Base-by-base conservation (phyloP, 768 basidiomycete genomes). In the Cubamyces lactineus region DNA sequence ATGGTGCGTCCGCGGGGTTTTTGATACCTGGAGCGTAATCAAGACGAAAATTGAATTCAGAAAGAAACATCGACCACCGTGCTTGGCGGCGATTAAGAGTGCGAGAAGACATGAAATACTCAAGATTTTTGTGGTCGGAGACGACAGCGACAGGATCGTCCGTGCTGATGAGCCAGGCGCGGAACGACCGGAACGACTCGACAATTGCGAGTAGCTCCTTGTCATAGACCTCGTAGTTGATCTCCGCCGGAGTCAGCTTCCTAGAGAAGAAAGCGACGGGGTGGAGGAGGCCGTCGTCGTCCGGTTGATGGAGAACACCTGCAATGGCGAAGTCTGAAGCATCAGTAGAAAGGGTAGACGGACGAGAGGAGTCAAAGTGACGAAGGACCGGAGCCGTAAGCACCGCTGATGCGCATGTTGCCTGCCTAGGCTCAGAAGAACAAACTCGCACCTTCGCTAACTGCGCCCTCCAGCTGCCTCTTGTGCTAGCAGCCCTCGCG, bases 191-290 rank as follows among this genome's bases (percentile, higher is more conserved):
- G 76, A 81, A 63, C 0, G 73, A 53, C 73, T 30, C 69, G 24
- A 84, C 73, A 23, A 84, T 80, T 0, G 81, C 79, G 2, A 84
- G 73, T 0, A 85, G 57, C 67, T 86, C 84, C 59, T 76, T 76
- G 65, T 86, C 74, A 56, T 79, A 71, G 38, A 75, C 75, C 28
- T 79, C 72, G 65, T 84, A 84, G 64, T 84, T 83, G 2, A 69
- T 52, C 0, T 53, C 53, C 24, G 53, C 11, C 24, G 53, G 40
- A 16, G 53, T 53, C 40, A 81, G 57, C 6, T 70, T 65, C 4
- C 73, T 70, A 0, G 78, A 82, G 3, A 69, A 62, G 61, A 75
- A 84, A 0, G 73, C 79, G 17, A 82, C 65, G 0, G 81, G 80
- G 3, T 72, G 70, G 69, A 73, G 78, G 5, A 61, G 23, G 15